Base-by-base conservation (phyloP, 805 yeast species). In the Saccharomycopsis sp. region DNA sequence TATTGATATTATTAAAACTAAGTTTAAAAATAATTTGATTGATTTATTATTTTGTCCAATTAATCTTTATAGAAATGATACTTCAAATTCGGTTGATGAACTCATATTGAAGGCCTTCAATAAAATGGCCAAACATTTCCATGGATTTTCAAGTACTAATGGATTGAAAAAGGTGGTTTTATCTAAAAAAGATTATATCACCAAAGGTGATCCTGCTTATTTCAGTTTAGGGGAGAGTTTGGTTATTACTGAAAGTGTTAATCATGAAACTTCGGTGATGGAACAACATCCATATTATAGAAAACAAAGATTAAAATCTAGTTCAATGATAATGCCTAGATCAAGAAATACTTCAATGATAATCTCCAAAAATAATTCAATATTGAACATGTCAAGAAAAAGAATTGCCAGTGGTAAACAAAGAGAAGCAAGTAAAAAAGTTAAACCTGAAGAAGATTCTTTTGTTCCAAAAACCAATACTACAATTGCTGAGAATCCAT, bases 241-340 rank as follows among this genome's bases (percentile, higher is more conserved):
- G n/a, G 31, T n/a, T n/a, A n/a, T n/a, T n/a, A n/a, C n/a, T n/a
- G n/a, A 14, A 14, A n/a, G 15, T 28, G 31, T 28, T n/a, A 14
- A 41, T 10, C 28, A 32, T 15, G 46, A 42, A 34, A 31, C 17
- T 15, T 14, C 31, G 9, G 12, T 44, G 14, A 19, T 30, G 2
- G 36, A 33, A 26, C 44, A 41, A 19, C 48, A 44, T 38, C 48
- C 48, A 19, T 45, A 45, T 31, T 41, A 29, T 23, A 45, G 25
- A 27, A 37, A 36, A 32, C 39, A 41, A 26, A 23, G 26, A 23
- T 10, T 8, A 6, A 23, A 23, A 23, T 8, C 26, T 23, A 23
- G 10, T 23, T 8, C 6, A 8, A 8, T 23, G 10, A 23, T 8
- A 23, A 10, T 23, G 10, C 26, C 26, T 8, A 8, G 10, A 23